Evolutionary conservation across 202 grass and related monocot genomes (phyloP).

Genomic region (Setaria italica): DNA sequence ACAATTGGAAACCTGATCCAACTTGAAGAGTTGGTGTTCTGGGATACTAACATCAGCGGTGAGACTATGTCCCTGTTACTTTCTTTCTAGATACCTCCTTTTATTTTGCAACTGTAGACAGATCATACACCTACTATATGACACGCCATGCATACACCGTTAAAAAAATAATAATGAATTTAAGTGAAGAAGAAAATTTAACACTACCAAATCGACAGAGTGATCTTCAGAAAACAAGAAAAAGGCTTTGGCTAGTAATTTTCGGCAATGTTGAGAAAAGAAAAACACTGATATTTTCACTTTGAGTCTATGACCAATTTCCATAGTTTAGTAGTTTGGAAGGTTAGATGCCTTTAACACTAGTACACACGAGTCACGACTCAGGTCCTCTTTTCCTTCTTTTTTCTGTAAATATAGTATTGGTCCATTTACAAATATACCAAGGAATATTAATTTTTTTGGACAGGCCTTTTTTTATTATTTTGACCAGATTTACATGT

Average conservation of each 20-base stretch:
- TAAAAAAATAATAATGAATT: background rate
- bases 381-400: background rate
- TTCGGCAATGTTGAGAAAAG: too few species aligned
- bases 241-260: too few species aligned
- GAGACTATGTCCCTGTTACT: background rate
- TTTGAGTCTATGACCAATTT: too few species aligned
- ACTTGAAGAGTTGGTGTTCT: background rate
- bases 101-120: slow-evolving; percentile 33
- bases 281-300: too few species aligned
- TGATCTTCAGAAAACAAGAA: too few species aligned
- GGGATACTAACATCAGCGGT: background rate
- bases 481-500: background rate
- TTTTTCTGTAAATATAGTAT: background rate
- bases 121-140: background rate
- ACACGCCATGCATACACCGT: background rate
- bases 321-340: too few species aligned
- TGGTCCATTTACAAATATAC: background rate
- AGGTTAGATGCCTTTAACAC: too few species aligned
- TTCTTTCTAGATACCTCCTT: slow-evolving; percentile 24
- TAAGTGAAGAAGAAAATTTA: too few species aligned
- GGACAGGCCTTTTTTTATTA: too few species aligned
- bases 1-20: slow-evolving; percentile 6
- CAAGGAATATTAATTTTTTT: background rate
- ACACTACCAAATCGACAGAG: too few species aligned
- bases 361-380: background rate